A percentile compares a stretch with the other conserved stretches of the same genome.
phyloP scores from a whole-genome alignment of 176 grass and related monocot genomes.

The Aegilops sharonensis region DNA sequence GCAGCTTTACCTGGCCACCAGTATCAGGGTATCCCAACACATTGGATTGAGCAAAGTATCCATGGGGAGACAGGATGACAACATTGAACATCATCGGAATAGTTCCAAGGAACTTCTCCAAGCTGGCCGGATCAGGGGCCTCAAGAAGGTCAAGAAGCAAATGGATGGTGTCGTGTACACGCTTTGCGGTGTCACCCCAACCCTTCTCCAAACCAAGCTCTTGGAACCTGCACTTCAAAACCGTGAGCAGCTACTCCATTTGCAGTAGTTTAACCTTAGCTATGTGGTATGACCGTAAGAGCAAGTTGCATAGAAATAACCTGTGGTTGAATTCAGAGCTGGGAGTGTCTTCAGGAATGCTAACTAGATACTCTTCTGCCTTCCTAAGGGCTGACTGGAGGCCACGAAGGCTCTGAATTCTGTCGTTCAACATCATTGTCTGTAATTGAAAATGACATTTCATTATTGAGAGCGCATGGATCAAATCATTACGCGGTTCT shows the following conservation, averaged over 20 bases:
- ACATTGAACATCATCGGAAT: slow-evolving; percentile 98
- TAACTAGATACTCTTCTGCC: slow-evolving; percentile 75
- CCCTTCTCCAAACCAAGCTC: slow-evolving; percentile 92
- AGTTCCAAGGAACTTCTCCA: slow-evolving; percentile 95
- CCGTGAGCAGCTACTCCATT: slow-evolving; percentile 6
- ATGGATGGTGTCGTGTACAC: slow-evolving; percentile 70
- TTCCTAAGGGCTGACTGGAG: slow-evolving; percentile 86
- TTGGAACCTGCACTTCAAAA: slow-evolving; percentile 69
- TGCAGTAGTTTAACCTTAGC: neutral
- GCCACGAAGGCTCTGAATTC: slow-evolving; percentile 74
- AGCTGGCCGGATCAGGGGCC: slow-evolving; percentile 88
- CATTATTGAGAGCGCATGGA: neutral
- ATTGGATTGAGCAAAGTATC: slow-evolving; percentile 97
- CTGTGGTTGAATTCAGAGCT: slow-evolving; percentile 75
- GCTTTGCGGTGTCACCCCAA: slow-evolving; percentile 85
- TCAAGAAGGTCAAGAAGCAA: slow-evolving; percentile 93
- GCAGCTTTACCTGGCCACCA: slow-evolving; percentile 74
- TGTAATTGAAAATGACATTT: slow-evolving; percentile 32
- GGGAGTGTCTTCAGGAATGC: slow-evolving; percentile 69
- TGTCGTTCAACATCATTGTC: slow-evolving; percentile 99
- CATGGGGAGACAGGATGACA: slow-evolving; percentile 93
- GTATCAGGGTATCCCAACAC: slow-evolving; percentile 98
- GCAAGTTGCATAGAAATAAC: slow-evolving; percentile 28
- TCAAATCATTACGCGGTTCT: neutral
- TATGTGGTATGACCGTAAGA: neutral